These are phyloP conservation scores for Strigomonas galati DNA, from an alignment of 208 protist species.

Conservation along the genomic window DNA sequence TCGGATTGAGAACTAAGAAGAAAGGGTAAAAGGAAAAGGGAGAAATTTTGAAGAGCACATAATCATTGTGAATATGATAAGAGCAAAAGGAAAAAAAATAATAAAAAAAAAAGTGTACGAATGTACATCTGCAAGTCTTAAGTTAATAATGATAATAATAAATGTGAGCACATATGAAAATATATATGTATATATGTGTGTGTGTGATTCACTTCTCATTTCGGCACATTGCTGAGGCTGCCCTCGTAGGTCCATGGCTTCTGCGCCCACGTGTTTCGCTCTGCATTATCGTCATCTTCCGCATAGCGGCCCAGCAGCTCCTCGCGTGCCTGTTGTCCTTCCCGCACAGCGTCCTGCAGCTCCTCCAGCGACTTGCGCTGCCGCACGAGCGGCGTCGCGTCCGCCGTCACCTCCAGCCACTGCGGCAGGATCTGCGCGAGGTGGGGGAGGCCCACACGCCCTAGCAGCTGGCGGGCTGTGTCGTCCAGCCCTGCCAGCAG, in stretches of 20 bases:
- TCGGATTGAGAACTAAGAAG: neutral
- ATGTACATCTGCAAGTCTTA: neutral
- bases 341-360: constrained; percentile 35
- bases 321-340: neutral
- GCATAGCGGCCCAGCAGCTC: too few species aligned
- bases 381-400: constrained; percentile 12
- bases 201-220: neutral
- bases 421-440: constrained; percentile 40
- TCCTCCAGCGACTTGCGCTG: constrained; percentile 28
- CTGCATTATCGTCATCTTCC: constrained; percentile 11
- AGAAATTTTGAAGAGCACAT: neutral
- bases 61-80: neutral
- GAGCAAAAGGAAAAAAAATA: constrained; percentile 3
- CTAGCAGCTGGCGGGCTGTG: constrained; percentile 28
- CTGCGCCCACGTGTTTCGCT: neutral
- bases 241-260: neutral
- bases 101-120: constrained; percentile 8
- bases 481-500: constrained; percentile 36
- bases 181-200: constrained; percentile 3
- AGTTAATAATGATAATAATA: constrained; percentile 17
- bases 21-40: constrained; percentile 1
- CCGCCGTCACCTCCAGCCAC: constrained; percentile 41
- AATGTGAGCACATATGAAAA: constrained; percentile 7
- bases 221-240: neutral
- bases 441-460: constrained; percentile 33